These are phyloP conservation scores for Peterozyma xylosa DNA, from an alignment of 805 yeast genomes.

Conservation along the genomic window DNA sequence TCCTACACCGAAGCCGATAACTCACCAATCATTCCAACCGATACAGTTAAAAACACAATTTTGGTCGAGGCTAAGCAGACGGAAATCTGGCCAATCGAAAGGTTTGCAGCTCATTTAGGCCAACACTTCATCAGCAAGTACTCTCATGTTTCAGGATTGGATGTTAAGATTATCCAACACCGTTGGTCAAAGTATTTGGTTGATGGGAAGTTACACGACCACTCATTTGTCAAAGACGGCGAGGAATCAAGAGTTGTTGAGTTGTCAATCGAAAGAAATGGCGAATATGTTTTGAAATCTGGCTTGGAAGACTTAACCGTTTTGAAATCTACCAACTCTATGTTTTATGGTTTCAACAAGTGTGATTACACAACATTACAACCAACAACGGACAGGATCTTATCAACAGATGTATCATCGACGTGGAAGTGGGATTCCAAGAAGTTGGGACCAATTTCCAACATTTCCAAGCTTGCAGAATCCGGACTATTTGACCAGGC, in stretches of 20 bases:
- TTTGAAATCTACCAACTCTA: constrained; percentile 85
- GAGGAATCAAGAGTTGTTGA: constrained; percentile 66
- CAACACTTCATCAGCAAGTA: constrained; percentile 75
- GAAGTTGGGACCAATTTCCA: constrained; percentile 40
- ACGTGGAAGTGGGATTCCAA: constrained; percentile 57
- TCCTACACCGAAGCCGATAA: constrained; percentile 89
- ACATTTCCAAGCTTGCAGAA: constrained; percentile 44
- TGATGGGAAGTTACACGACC: constrained; percentile 69
- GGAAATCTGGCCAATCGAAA: constrained; percentile 87
- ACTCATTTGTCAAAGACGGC: constrained; percentile 81
- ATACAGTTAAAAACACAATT: constrained; percentile 86
- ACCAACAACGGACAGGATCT: constrained; percentile 78
- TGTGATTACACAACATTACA: constrained; percentile 86
- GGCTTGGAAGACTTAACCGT: constrained; percentile 75
- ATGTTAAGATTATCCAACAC: constrained; percentile 60
- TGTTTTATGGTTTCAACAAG: constrained; percentile 79
- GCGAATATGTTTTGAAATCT: constrained; percentile 54
- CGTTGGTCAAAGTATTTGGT: constrained; percentile 76
- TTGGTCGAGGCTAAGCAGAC: constrained; percentile 74
- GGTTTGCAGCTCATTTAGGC: constrained; percentile 80
- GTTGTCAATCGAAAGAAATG: constrained; percentile 42
- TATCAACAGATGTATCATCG: constrained; percentile 81
- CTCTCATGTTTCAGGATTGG: constrained; percentile 66
- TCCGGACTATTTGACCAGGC: constrained; percentile 57
- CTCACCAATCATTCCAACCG: constrained; percentile 86